These are phyloP conservation scores for Pelargonium citronellum DNA, from an alignment of 441 rosid genomes.

Conservation along the genomic window DNA sequence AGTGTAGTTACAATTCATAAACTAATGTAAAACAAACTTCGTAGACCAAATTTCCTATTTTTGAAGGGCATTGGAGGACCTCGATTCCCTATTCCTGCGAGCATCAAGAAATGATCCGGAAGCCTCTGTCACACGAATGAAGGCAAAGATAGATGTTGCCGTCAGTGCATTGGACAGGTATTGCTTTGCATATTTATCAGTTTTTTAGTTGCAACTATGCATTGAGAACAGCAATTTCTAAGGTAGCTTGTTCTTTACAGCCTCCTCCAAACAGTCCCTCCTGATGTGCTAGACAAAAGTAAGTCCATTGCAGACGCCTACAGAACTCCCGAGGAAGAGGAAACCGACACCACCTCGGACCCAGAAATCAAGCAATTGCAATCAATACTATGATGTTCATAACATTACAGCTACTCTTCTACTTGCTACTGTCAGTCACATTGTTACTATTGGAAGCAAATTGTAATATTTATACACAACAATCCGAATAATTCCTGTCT, in stretches of 20 bases:
- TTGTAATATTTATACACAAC: too few relatives aligned
- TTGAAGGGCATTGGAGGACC: slow-evolving; percentile 59
- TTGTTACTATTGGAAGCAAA: too few relatives aligned
- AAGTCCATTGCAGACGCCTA: slow-evolving; percentile 70
- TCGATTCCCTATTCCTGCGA: slow-evolving; percentile 57
- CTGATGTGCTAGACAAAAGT: slow-evolving; percentile 54
- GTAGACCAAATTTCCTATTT: neutral
- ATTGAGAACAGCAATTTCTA: slow-evolving; percentile 9
- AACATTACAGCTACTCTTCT: neutral
- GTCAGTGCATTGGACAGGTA: slow-evolving; percentile 57
- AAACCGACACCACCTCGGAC: slow-evolving; percentile 34
- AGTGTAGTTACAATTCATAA: neutral
- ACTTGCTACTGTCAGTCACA: neutral
- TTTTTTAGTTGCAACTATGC: neutral
- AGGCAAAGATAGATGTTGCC: slow-evolving; percentile 49
- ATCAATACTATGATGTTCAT: slow-evolving; percentile 42
- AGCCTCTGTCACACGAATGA: slow-evolving; percentile 57
- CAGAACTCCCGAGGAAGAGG: slow-evolving; percentile 40
- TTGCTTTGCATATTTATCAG: neutral
- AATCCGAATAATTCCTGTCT: too few relatives aligned
- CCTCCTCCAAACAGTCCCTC: slow-evolving; percentile 66
- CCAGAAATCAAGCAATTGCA: slow-evolving; percentile 59
- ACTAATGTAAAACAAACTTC: neutral
- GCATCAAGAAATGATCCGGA: slow-evolving; percentile 66
- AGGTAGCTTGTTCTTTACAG: slow-evolving; percentile 29